Base-by-base conservation (phyloP, 108 stramenopile species). In the Seminavis robusta region DNA sequence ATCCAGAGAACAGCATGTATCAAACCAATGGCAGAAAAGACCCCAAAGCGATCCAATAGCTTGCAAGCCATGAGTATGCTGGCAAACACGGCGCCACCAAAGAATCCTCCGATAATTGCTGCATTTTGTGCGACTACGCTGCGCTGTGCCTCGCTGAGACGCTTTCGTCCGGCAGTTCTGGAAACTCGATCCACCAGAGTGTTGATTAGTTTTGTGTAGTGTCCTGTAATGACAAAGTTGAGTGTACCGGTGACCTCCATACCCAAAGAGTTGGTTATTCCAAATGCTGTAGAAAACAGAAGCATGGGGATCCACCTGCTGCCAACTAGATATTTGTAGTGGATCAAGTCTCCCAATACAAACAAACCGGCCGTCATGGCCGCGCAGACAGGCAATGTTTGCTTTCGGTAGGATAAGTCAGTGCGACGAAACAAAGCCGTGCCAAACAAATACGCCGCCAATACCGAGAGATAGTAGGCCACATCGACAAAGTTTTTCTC, bases 221-320 rank as follows among this genome's bases (percentile, higher is more conserved):
- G 75, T 44, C 82, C 82, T 20, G 82, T 83, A 15, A 83, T 54
- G n/a, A 83, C 82, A 53, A 79, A 83, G 9, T 71, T 69, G 4
- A 75, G 30, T 7, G 71, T 80, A 13, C 79, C 82, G 0, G 82
- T 69, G 1, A 63, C 58, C 42, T 83, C 73, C 41, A 37, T 62
- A 13, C 82, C 82, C 20, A 83, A 64, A 1, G 68, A 67, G 48
- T 83, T 83, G 59, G 75, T 65, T 20, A 79, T 56, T 2, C 71
- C 78, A 65, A 70, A 83, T 28, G 60, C 69, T 53, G 37, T 50
- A 33, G 65, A 38, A 34, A 83, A 43, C 47, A 83, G 30, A 21
- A 67, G 32, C 10, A 66, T 70, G 13, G 82, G 76, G 20, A 77
- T 23, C 64, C 52, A 80, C 17, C 73, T n/a, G n/a, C n/a, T n/a